Conservation (phyloP, 2,329 filamentous ascomycete genomes). For the Botryotinia convoluta region DNA sequence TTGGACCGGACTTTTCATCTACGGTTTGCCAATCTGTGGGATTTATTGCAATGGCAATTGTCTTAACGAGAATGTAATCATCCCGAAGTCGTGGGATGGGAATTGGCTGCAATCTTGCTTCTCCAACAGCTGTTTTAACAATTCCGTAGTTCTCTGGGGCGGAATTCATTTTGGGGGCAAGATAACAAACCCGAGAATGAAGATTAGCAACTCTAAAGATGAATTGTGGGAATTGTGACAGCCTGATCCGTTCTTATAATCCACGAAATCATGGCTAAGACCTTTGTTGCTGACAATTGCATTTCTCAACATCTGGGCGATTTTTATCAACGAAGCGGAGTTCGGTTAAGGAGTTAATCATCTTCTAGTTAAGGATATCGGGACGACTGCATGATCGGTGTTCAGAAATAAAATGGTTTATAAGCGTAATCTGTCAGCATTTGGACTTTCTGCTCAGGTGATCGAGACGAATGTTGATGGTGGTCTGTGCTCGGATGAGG, state of each 20-base stretch:
- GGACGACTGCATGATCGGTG: not conserved
- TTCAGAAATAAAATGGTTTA: not conserved
- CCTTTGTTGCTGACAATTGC: not conserved
- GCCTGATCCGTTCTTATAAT: not conserved
- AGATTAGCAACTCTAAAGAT: not conserved
- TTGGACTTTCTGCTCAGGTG: not conserved
- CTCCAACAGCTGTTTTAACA: not conserved
- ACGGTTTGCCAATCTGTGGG: slow-evolving; percentile 2
- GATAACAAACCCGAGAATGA: not conserved
- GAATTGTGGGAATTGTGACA: not conserved
- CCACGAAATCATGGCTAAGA: not conserved
- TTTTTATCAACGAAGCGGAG: not conserved
- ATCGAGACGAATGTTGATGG: not conserved
- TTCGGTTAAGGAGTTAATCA: not conserved
- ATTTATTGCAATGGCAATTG: not conserved
- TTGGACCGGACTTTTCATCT: not conserved
- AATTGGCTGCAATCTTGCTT: not conserved
- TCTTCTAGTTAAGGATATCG: not conserved
- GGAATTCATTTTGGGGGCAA: not conserved
- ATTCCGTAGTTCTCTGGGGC: not conserved
- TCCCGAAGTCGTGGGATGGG: not conserved
- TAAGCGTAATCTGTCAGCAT: not conserved
- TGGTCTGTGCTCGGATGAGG: not conserved
- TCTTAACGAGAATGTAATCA: not conserved
- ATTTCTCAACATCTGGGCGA: not conserved